phyloP scores from a whole-genome alignment of 2,329 filamentous ascomycete genomes.

The Ophiostoma pallidulum region DNA sequence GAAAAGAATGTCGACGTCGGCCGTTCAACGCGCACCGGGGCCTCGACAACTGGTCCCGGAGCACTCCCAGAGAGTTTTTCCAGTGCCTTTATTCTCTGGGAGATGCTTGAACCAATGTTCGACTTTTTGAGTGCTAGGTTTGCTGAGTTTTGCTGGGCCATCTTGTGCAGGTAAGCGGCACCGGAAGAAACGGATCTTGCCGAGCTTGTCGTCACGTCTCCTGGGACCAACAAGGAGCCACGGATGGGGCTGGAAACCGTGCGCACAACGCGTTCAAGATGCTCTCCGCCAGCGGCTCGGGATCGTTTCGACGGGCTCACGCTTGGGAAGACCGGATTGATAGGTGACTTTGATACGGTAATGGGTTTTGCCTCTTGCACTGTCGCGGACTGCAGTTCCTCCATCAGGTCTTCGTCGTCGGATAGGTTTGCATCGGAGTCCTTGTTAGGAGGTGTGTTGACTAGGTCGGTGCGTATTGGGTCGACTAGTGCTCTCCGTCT shows the following conservation, averaged over 20 bases:
- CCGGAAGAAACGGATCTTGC: conserved; percentile 48
- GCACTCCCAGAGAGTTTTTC: conserved; percentile 59
- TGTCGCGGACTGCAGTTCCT: conserved; percentile 74
- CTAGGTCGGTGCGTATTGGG: conserved; percentile 41
- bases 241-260: conserved; percentile 42
- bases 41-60: conserved; percentile 17
- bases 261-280: conserved; percentile 28
- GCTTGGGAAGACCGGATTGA: conserved; percentile 50
- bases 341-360: conserved; percentile 73
- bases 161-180: conserved; percentile 45
- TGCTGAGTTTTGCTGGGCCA: conserved; percentile 39
- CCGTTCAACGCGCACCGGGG: conserved; percentile 25
- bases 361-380: conserved; percentile 77
- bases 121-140: conserved; percentile 59
- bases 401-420: conserved; percentile 75
- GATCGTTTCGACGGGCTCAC: conserved; percentile 21
- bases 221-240: conserved; percentile 35
- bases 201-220: conserved; percentile 37
- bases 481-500: conserved; percentile 35
- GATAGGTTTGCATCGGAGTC: conserved; percentile 37
- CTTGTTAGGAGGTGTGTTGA: not conserved
- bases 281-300: not conserved
- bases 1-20: conserved; percentile 50
- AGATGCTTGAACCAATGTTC: conserved; percentile 83
- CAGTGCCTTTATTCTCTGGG: conserved; percentile 86